Conservation (phyloP, 2,329 filamentous ascomycete genomes). For the Septoria petroselini region DNA sequence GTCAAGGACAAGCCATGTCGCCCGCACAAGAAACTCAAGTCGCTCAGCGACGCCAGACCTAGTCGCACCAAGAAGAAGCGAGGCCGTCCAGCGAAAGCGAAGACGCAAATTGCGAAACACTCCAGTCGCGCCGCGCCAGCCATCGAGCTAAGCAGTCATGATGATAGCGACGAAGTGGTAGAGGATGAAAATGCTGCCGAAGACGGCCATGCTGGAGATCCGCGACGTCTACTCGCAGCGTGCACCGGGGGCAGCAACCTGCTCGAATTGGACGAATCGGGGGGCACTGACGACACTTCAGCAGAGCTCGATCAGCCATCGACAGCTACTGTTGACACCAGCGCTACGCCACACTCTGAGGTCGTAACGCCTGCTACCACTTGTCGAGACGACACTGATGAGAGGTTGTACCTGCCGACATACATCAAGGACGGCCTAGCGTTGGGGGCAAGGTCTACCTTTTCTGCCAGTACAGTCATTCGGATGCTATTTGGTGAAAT, state of each 20-base stretch:
- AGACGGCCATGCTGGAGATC: background rate
- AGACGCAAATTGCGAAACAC: background rate
- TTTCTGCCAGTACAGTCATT: slow-evolving; percentile 3
- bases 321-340: background rate
- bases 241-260: slow-evolving; percentile 2
- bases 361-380: slow-evolving; percentile 1
- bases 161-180: background rate
- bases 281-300: background rate
- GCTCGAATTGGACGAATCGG: background rate
- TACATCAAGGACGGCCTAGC: slow-evolving; percentile 15
- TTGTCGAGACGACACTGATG: background rate
- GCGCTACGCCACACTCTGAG: background rate
- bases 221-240: background rate
- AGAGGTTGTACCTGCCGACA: slow-evolving; percentile 7
- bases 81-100: slow-evolving; percentile 1
- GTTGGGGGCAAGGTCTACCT: background rate
- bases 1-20: background rate
- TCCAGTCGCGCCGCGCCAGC: background rate
- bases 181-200: background rate
- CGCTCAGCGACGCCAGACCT: background rate
- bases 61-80: background rate
- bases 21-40: slow-evolving; percentile 21
- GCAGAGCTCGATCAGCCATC: background rate
- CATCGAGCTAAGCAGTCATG: slow-evolving; percentile 1
- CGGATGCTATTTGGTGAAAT: slow-evolving; percentile 10